phyloP scores from a whole-genome alignment of 2,329 filamentous ascomycete species.

The Parafenestella ontariensis region DNA sequence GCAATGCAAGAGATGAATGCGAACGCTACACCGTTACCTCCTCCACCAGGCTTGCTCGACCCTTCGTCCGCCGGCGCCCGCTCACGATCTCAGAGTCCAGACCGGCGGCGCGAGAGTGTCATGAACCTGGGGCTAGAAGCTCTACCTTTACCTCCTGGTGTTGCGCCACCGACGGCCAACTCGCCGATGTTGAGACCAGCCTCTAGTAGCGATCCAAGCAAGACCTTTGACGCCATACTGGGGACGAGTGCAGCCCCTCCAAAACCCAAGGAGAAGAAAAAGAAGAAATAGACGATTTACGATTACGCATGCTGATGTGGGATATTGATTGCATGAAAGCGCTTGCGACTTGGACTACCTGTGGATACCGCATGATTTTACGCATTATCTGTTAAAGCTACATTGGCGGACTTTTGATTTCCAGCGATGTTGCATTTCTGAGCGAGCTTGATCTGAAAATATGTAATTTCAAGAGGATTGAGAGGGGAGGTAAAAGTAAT shows the following conservation, averaged over 20 bases:
- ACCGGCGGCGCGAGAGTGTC: slow-evolving; percentile 51
- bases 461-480: not conserved
- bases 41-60: slow-evolving; percentile 39
- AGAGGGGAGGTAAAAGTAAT: not conserved
- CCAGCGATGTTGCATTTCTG: slow-evolving; percentile 7
- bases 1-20: slow-evolving; percentile 45
- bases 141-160: slow-evolving; percentile 53
- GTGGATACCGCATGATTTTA: slow-evolving; percentile 5
- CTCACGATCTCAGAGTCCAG: slow-evolving; percentile 37
- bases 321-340: slow-evolving; percentile 3
- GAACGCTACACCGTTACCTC: slow-evolving; percentile 37
- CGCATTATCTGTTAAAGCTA: slow-evolving; percentile 1
- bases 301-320: not conserved
- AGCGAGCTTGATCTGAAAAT: not conserved
- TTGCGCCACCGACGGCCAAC: slow-evolving; percentile 46
- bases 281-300: slow-evolving; percentile 29
- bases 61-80: slow-evolving; percentile 22
- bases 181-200: slow-evolving; percentile 33
- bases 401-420: slow-evolving; percentile 4
- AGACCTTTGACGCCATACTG: slow-evolving; percentile 60
- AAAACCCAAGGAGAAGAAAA: slow-evolving; percentile 39
- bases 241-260: slow-evolving; percentile 31
- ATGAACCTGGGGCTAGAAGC: slow-evolving; percentile 57
- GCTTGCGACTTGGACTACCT: not conserved
- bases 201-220: slow-evolving; percentile 49